Base-by-base conservation (phyloP, 2,329 filamentous ascomycete species). In the Epichloe elymi region DNA sequence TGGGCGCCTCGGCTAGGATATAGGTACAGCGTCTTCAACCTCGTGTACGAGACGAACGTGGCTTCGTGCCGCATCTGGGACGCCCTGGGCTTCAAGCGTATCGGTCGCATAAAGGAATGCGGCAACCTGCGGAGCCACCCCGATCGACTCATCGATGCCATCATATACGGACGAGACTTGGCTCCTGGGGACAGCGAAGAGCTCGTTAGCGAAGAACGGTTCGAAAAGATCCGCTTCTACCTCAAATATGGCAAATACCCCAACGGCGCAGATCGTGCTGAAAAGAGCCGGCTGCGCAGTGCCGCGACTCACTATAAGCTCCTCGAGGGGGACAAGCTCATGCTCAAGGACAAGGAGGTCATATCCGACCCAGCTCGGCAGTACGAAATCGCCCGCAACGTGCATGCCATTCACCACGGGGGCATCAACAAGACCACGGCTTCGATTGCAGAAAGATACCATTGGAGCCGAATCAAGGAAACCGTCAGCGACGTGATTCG, bases 341-440 rank as follows among this genome's bases (percentile, higher is more conserved):
- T 96, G 88, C 80, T 97, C 61, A 96, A 96, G 69, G 91, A 91
- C 64, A 97, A 97, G 69, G 91, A 97, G 70, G 91, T 98, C 54
- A 87, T 98, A 55, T 86, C 87, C 26, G 90, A 96, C 66, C 88
- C 89, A 12, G 81, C 86, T 60, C 80, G 82, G 57, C 93, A 98
- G 71, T 94, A 94, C 66, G 87, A 93, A 54, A 93, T 97, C 59
- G 88, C 90, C 12, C 76, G 86, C 44, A 74, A 77, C 52, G 77
- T 90, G 38, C 93, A 98, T 67, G 74, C 81, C 52, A 67, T 71
- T 51, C 77, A 83, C 41, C 93, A 98, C 63, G 88, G 86, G 6
- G 93, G 93, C 48, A 97, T 97, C 74, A 98, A 98, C 74, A 96
- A 96, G 72, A 97, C 91, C 0, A 97, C 91, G 1, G 90, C 91